Evolutionary conservation across 768 basidiomycete species (phyloP).

Genomic region (Tremella mesenterica): DNA sequence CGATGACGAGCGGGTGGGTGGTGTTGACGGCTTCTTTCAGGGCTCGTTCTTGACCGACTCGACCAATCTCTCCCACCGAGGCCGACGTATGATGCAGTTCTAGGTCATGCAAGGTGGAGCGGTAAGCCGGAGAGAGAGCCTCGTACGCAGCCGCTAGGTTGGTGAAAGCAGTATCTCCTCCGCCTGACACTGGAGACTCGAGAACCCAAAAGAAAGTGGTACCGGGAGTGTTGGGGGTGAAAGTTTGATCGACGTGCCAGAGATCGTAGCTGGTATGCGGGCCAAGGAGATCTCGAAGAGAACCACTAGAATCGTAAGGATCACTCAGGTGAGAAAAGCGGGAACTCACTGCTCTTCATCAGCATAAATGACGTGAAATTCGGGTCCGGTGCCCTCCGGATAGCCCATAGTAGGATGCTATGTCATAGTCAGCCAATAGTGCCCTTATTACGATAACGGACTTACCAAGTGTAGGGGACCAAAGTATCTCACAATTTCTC

Average conservation of each 20-base stretch:
- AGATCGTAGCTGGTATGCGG: no score
- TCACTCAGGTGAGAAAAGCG: no score
- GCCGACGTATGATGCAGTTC: conserved; percentile 2
- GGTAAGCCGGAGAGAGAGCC: conserved; percentile 1
- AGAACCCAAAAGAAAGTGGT: neutral
- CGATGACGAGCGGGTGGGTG: conserved; percentile 1
- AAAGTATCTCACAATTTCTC: conserved; percentile 12
- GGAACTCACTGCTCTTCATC: conserved; percentile 41
- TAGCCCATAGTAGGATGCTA: neutral
- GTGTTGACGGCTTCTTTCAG: conserved; percentile 4
- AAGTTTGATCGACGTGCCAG: conserved; percentile 41
- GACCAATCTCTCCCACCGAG: conserved; percentile 1
- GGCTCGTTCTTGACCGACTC: neutral
- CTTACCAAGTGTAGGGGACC: conserved; percentile 14
- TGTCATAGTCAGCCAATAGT: no score
- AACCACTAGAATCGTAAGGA: no score
- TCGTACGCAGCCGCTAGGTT: conserved; percentile 1
- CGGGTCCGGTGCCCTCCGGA: neutral
- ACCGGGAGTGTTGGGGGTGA: conserved; percentile 54
- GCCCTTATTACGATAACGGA: no score
- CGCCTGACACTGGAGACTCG: neutral
- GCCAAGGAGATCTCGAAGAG: no score
- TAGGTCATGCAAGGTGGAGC: neutral
- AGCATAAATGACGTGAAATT: conserved; percentile 52
- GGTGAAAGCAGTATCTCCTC: neutral